These are phyloP conservation scores for Backusella circina DNA, from an alignment of 192 early-diverging fungal species.

Conservation along the genomic window DNA sequence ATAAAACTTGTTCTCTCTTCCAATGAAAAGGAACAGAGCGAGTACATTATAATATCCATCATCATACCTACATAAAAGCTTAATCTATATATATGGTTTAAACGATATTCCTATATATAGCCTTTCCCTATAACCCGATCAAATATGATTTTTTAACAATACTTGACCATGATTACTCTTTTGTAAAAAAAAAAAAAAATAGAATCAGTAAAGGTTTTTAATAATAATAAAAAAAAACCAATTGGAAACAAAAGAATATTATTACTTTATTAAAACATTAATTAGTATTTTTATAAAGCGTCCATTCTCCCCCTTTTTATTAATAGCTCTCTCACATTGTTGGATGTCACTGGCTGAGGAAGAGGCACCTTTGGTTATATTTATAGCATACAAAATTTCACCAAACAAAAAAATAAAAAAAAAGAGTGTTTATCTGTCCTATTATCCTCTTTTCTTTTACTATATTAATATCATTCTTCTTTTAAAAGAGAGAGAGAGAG, in stretches of 20 bases:
- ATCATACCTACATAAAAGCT: background rate
- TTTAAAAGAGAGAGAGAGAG: background rate
- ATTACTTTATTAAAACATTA: background rate
- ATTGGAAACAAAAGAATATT: background rate
- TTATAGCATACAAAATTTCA: too few species aligned
- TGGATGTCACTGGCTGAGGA: background rate
- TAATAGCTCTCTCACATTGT: too few species aligned
- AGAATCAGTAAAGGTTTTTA: background rate
- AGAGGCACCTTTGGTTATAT: too few species aligned
- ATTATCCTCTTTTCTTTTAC: too few species aligned
- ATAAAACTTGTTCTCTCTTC: background rate
- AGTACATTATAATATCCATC: background rate
- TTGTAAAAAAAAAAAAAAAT: too few species aligned
- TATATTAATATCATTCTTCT: too few species aligned
- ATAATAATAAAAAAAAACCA: background rate
- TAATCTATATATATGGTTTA: background rate
- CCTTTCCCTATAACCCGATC: background rate
- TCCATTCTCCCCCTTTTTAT: too few species aligned
- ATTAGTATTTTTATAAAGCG: background rate
- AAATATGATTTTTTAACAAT: background rate
- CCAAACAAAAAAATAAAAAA: too few species aligned
- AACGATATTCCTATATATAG: background rate
- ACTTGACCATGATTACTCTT: too few species aligned
- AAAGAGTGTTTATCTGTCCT: too few species aligned
- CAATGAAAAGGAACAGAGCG: background rate